A percentile compares a stretch with the other conserved stretches of the same genome.
Evolutionary conservation across 345 rosid genomes (phyloP).

Genomic region (Erucastrum elatum): DNA sequence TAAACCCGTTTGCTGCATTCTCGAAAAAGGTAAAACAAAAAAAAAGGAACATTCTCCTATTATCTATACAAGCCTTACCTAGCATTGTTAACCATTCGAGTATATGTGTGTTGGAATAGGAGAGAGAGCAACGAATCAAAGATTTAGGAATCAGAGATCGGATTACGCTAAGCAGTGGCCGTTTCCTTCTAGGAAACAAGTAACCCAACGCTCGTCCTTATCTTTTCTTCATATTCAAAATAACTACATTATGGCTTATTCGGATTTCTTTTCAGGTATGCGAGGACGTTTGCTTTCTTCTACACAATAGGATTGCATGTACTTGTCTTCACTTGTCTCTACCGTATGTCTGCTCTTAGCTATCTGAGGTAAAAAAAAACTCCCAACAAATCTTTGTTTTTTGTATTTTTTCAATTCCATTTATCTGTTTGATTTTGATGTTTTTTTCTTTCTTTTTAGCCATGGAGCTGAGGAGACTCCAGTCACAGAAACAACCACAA

Average conservation of each 20-base stretch:
- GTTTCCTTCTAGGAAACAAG: slow-evolving; percentile 94
- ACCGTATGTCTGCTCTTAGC: slow-evolving; percentile 94
- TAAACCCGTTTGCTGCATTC: slow-evolving; percentile 98
- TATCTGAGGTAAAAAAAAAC: slow-evolving; percentile 67
- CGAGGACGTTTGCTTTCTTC: slow-evolving; percentile 90
- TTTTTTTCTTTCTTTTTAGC: slow-evolving; percentile 41
- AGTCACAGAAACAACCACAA: slow-evolving; percentile 47
- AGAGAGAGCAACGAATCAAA: slow-evolving; percentile 93
- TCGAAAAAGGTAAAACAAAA: slow-evolving; percentile 67
- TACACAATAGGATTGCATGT: slow-evolving; percentile 87
- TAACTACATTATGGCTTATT: background rate
- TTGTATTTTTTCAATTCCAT: background rate
- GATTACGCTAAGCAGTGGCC: slow-evolving; percentile 92
- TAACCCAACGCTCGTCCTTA: slow-evolving; percentile 37
- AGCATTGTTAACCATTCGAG: background rate
- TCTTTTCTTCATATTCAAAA: slow-evolving; percentile 13
- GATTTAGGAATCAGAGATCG: slow-evolving; percentile 95
- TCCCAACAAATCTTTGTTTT: background rate
- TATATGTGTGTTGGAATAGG: slow-evolving; percentile 44
- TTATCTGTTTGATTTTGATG: background rate
- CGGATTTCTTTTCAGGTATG: slow-evolving; percentile 56
- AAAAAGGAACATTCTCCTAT: background rate
- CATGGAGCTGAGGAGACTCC: slow-evolving; percentile 66
- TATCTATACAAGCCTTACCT: background rate
- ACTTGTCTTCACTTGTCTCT: slow-evolving; percentile 91